Base-by-base conservation (phyloP, 2,329 filamentous ascomycete species). In the Cladophialophora chaetospira region DNA sequence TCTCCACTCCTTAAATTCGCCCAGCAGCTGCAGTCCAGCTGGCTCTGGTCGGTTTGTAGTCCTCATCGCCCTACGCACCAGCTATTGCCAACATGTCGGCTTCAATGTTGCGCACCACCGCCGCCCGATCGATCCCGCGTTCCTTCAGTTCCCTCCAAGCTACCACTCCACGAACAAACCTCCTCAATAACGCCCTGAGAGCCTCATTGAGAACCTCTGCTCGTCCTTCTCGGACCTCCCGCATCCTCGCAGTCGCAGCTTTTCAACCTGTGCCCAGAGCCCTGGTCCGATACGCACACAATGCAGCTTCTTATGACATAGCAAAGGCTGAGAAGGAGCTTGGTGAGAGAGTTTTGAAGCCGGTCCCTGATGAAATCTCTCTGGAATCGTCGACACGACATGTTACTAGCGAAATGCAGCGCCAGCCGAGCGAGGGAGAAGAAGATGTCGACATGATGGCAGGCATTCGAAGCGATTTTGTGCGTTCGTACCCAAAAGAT, bases 281-380 rank as follows among this genome's bases (percentile, higher is more conserved):
- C 43, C 72, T 80, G 42, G 73, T 80, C 64, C 79, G 78, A 62
- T 76, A 79, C 69, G 59, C 57, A 17, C 53, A 62, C 28, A 59
- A 61, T 15, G 65, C 68, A 13, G 53, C 47, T 11, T 8, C 19
- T 23, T 63, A 58, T 17, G 57, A 60, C 23, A 67, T 52, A 60
- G 73, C 28, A 69, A 75, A 78, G 60, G 73, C 73, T 55, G 81
- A 82, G 52, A 79, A 88, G 63, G 40, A 38, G 3, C 33, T 73
- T 70, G 38, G 76, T 87, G 62, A 73, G 74, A 26, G 87, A 68
- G 81, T 81, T 67, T 73, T 91, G n/a, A 68, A 82, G 55, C 67
- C 82, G 2, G 72, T 82, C 25, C 88, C 88, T 0, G 81, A 82
- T 35, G 70, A 75, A 5, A 87, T 91, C 0, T 82, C 85, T 0